Evolutionary conservation across 139 green algal genomes (phyloP).

Genomic region (Pseudopediastrum boryanum): DNA sequence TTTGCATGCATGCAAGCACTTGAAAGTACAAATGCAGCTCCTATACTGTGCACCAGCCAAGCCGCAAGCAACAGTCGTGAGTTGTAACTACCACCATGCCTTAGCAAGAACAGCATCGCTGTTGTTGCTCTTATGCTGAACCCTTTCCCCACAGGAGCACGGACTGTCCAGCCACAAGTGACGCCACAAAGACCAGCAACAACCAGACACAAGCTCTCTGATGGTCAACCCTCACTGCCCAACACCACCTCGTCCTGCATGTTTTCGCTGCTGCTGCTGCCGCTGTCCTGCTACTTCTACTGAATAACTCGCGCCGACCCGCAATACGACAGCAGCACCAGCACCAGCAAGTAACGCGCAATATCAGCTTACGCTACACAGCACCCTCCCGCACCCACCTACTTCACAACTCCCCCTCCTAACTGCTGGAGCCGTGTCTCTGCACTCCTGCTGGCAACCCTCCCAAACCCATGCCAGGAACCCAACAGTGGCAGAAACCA

Average conservation of each 20-base stretch:
- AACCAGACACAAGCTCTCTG: conserved; percentile 75
- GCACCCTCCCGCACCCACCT: background rate
- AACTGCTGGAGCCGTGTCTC: conserved; percentile 16
- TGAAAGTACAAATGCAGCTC: conserved; percentile 54
- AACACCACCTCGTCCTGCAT: conserved; percentile 37
- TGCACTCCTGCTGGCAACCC: conserved; percentile 67
- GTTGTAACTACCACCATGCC: background rate
- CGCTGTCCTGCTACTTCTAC: conserved; percentile 5
- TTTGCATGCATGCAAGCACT: conserved; percentile 44
- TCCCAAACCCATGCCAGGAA: conserved; percentile 42
- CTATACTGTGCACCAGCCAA: background rate
- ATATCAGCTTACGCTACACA: background rate
- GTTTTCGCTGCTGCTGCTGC: conserved; percentile 22
- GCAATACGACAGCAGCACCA: background rate
- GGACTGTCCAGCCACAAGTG: no score
- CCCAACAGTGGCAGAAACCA: background rate
- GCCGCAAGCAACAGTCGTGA: conserved; percentile 4
- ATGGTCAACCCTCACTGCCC: conserved; percentile 56
- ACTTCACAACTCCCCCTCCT: background rate
- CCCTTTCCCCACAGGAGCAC: conserved; percentile 38
- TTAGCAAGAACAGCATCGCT: background rate
- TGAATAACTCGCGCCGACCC: background rate
- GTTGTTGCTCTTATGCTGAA: background rate
- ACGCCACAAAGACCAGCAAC: conserved; percentile 47
- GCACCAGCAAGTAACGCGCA: background rate